Base-by-base conservation (phyloP, 176 grass and related monocot species). In the Musa itinerans region DNA sequence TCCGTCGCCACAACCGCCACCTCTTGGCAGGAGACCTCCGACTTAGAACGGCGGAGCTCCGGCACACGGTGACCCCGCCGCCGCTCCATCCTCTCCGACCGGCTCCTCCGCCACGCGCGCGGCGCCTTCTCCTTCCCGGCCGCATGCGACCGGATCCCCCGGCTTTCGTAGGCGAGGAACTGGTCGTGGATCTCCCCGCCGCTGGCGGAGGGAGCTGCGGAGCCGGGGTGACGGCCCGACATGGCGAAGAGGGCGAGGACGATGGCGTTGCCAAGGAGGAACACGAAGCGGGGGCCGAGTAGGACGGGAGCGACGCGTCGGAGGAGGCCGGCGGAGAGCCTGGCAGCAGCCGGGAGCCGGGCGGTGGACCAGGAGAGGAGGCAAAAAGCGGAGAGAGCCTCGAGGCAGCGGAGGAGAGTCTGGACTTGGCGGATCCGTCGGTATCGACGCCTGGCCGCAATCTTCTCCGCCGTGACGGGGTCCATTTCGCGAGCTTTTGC, bases 221-320 rank as follows among this genome's bases (percentile, higher is more conserved):
- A 43, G 11, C 1, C 29, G 71, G 48, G 11, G 22, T 4, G 43
- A 2, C 29, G 86, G 69, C 84, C 76, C 63, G 86, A 99, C 11
- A 89, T 83, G 21, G 81, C 88, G 24, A 99, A 49, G 25, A 99
- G 84, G 56, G 93, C 83, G 11, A 99, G 79, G 80, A 99, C 83
- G 88, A 91, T 90, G 78, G 90, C 83, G 83, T 99, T 92, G 11
- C 91, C 90, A 52, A 99, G 86, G 55, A 88, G 25, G 72, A 85
- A 89, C 43, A 91, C 88, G 73, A 94, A 89, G 7, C 88, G 88
- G 19, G 88, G 80, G 67, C 84, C 83, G 78, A 89, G 83, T 53
- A 91, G 83, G 34, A 91, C 77, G 17, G 76, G 68, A 0, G 80
- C 63, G 2, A 86, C 78, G 62, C 84, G 59, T 5, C 89, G 81